Base-by-base conservation (phyloP, 495 filamentous ascomycete genomes). In the Aspergillus campestris region DNA sequence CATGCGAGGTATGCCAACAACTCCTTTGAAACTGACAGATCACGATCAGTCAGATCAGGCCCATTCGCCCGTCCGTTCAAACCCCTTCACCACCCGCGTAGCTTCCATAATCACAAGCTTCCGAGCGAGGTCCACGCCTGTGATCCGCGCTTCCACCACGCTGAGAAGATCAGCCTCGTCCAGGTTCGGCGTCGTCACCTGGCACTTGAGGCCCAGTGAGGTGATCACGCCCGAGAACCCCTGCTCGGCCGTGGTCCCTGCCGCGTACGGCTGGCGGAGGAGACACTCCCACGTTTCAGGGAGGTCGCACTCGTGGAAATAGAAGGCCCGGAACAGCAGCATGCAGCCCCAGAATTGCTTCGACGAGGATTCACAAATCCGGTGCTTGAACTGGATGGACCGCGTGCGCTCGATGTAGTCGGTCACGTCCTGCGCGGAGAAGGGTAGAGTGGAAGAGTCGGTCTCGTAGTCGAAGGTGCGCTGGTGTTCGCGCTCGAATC, bases 321-420 rank as follows among this genome's bases (percentile, higher is more conserved):
- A 76, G 69, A 83, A 86, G 6, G 83, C 86, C 28, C 88, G 84
- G 60, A 82, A 78, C 39, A 92, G 68, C 10, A 87, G 77, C 62
- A 83, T 80, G 14, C 75, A 67, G 8, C 77, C 70, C 86, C 84
- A 95, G 54, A 77, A 77, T 13, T 65, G 61, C 8, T 57, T 53
- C 0, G 75, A 68, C 35, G 55, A 56, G 0, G 37, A 47, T 18
- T 68, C 61, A n/a, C 67, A 56, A 1, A 56, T 51, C 8, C 49
- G 57, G 29, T 75, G 59, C 48, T 52, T 52, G 44, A 51, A 49
- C 55, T 63, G 48, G 42, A 66, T 39, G 51, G 58, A 64, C n/a
- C 59, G 51, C 5, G 65, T 40, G 28, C 52, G 50, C 8, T 48
- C 35, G 34, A 77, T 58, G 40, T 69, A 61, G 10, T 57, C 44